Percentiles rank a stretch among this genome's conserved stretches.
These are phyloP conservation scores for Arxiozyma slooffiae DNA, from an alignment of 1,139 yeast species.

Conservation along the genomic window DNA sequence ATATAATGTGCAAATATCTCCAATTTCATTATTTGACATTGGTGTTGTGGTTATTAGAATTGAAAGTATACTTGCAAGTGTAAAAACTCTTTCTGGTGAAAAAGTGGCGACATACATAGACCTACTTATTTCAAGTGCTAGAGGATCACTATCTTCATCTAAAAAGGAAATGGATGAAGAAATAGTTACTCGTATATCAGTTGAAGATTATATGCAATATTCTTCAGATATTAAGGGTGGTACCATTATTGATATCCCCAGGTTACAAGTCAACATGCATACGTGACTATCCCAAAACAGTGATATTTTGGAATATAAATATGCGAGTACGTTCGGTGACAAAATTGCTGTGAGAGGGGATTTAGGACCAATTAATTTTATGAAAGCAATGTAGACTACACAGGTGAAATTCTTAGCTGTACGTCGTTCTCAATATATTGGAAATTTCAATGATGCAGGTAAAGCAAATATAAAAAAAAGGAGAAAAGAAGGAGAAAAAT, in stretches of 20 bases:
- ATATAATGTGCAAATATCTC: slow-evolving; percentile 57
- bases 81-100: slow-evolving; percentile 43
- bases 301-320: slow-evolving; percentile 53
- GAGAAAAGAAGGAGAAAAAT: slow-evolving; percentile 53
- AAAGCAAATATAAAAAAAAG: slow-evolving; percentile 43
- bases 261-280: slow-evolving; percentile 64
- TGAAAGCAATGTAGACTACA: slow-evolving; percentile 81
- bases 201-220: slow-evolving; percentile 46
- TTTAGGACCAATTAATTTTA: slow-evolving; percentile 81
- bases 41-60: slow-evolving; percentile 61
- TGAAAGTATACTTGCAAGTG: slow-evolving; percentile 49
- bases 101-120: slow-evolving; percentile 38
- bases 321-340: slow-evolving; percentile 70
- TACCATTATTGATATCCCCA: slow-evolving; percentile 67
- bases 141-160: slow-evolving; percentile 53
- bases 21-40: slow-evolving; percentile 64
- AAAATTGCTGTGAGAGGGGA: slow-evolving; percentile 90
- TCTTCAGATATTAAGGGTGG: slow-evolving; percentile 69
- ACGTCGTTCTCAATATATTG: slow-evolving; percentile 34
- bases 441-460: slow-evolving; percentile 25
- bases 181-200: slow-evolving; percentile 37
- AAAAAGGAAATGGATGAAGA: slow-evolving; percentile 40
- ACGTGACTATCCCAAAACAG: slow-evolving; percentile 49
- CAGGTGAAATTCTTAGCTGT: slow-evolving; percentile 53
- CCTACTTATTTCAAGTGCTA: slow-evolving; percentile 50